Evolutionary conservation across 2,329 filamentous ascomycete species (phyloP).

Genomic region (Gyromitra esculenta): DNA sequence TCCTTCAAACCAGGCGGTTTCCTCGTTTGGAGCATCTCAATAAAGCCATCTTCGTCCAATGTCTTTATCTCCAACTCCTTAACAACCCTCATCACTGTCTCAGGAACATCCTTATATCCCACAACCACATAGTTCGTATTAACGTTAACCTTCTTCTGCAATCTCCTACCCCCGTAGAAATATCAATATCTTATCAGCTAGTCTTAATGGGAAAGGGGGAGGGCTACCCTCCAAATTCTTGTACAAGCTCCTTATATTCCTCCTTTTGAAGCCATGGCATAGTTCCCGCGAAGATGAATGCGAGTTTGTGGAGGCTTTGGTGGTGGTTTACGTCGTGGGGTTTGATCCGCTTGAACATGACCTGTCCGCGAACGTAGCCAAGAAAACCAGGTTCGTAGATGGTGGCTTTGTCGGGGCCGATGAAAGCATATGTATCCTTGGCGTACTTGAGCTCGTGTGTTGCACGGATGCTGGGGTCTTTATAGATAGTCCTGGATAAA

Average conservation of each 20-base stretch:
- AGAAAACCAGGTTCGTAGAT: constrained; percentile 13
- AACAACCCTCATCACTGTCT: background rate
- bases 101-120: constrained; percentile 11
- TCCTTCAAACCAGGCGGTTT: background rate
- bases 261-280: constrained; percentile 20
- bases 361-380: background rate
- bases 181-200: background rate
- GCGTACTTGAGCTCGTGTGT: constrained; percentile 16
- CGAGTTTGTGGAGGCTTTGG: background rate
- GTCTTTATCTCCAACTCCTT: background rate
- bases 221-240: constrained; percentile 8
- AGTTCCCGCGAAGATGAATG: background rate
- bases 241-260: constrained; percentile 9
- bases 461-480: background rate
- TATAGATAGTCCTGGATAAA: background rate
- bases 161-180: background rate
- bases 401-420: background rate
- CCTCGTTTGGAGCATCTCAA: background rate
- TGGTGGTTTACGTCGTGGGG: background rate
- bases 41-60: constrained; percentile 16
- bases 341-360: background rate
- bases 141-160: constrained; percentile 18
- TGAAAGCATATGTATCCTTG: background rate
- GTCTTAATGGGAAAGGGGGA: background rate
- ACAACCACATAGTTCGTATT: constrained; percentile 18